Evolutionary conservation across 169 alveolate genomes (phyloP).

Genomic region (Babesia divergens): DNA sequence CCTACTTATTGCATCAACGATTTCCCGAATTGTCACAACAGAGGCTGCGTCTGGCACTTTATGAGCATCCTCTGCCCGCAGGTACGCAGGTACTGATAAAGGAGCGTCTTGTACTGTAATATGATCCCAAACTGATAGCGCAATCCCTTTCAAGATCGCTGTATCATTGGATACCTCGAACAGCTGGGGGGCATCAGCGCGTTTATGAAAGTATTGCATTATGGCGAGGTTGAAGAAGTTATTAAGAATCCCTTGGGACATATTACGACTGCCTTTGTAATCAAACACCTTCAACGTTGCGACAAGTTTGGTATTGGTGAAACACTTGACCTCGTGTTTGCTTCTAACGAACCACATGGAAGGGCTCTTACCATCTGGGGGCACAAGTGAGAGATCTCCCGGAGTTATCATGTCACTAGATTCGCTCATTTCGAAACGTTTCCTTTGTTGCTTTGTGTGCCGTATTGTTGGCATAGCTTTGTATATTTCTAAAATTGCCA

Average conservation of each 20-base stretch:
- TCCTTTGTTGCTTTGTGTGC: not conserved
- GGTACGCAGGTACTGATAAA: not conserved
- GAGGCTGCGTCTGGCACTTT: not conserved
- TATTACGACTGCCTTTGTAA: not conserved
- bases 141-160: constrained; percentile 23
- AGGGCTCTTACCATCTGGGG: not conserved
- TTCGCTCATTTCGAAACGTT: not conserved
- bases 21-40: constrained; percentile 13
- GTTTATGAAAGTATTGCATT: constrained; percentile 28
- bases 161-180: constrained; percentile 4
- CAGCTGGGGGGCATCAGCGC: constrained; percentile 10
- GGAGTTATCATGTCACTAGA: not conserved
- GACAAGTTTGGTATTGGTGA: not conserved
- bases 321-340: not conserved
- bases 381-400: not conserved
- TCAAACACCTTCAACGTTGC: constrained; percentile 12
- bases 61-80: not conserved
- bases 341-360: not conserved
- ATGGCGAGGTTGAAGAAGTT: constrained; percentile 35
- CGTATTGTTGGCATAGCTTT: not conserved
- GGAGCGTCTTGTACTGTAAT: not conserved
- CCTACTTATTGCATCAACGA: constrained; percentile 9
- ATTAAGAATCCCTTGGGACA: not conserved
- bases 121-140: constrained; percentile 57
- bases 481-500: constrained; percentile 46